These are phyloP conservation scores for Esteya vermicola DNA, from an alignment of 2,329 filamentous ascomycete species.

Conservation along the genomic window DNA sequence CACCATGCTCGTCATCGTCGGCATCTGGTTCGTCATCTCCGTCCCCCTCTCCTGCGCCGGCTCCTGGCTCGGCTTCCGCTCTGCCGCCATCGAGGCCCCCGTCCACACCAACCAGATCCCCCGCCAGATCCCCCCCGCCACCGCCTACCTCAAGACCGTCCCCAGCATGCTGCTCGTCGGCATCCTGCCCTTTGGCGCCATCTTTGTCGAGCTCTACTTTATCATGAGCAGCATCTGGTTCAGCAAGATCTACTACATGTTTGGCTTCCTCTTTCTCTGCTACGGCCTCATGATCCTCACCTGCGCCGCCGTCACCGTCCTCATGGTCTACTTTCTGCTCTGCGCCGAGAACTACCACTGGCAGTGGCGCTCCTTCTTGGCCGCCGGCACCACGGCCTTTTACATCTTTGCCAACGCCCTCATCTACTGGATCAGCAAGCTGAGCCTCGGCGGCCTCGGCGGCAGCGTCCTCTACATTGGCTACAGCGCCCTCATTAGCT, in stretches of 20 bases:
- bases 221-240: conserved; percentile 99
- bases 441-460: conserved; percentile 72
- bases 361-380: conserved; percentile 94
- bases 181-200: conserved; percentile 85
- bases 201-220: conserved; percentile 97
- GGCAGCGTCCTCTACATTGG: conserved; percentile 86
- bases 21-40: conserved; percentile 95
- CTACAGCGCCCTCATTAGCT: conserved; percentile 79
- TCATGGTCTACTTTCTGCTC: conserved; percentile 92
- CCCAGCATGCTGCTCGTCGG: conserved; percentile 88
- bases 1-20: conserved; percentile 87
- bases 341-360: conserved; percentile 97
- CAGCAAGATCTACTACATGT: conserved; percentile 99
- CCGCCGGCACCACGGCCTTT: conserved; percentile 74
- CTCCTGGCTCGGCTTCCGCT: conserved; percentile 86
- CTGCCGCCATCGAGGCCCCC: conserved; percentile 56
- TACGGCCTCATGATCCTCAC: conserved; percentile 97
- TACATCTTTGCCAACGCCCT: conserved; percentile 91
- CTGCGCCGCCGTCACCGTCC: conserved; percentile 76
- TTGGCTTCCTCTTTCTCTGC: conserved; percentile 95
- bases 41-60: conserved; percentile 81
- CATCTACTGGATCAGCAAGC: conserved; percentile 78
- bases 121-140: conserved; percentile 71
- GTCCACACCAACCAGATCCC: conserved; percentile 97
- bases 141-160: conserved; percentile 70